A percentile compares a stretch with the other conserved stretches of the same genome.
These are phyloP conservation scores for Thermochaetoides thermophila DNA, from an alignment of 495 filamentous ascomycete species.

Conservation along the genomic window DNA sequence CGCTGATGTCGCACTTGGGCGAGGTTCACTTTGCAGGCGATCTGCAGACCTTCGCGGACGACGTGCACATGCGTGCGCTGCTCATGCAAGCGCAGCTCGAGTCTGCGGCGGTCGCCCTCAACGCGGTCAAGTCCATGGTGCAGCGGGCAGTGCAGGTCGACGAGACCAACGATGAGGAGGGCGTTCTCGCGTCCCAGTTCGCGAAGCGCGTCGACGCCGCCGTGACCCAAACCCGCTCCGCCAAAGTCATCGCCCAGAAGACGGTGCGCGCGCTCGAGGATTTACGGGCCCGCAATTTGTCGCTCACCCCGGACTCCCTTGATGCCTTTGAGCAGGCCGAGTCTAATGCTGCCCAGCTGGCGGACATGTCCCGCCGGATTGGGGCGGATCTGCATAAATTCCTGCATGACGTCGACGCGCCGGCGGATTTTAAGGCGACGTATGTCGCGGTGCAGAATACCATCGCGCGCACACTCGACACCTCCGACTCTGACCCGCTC, in stretches of 20 bases:
- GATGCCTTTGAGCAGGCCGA: conserved; percentile 44
- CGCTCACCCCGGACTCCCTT: conserved; percentile 44
- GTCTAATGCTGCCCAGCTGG: conserved; percentile 46
- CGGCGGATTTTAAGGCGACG: conserved; percentile 48
- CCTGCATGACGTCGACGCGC: conserved; percentile 60
- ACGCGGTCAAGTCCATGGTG: conserved; percentile 46
- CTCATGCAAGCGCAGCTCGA: conserved; percentile 74
- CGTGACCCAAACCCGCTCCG: conserved; percentile 59
- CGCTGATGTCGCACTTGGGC: conserved; percentile 70
- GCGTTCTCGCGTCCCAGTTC: conserved; percentile 53
- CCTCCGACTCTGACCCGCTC: conserved; percentile 46
- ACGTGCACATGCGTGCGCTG: conserved; percentile 55
- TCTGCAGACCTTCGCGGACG: conserved; percentile 64
- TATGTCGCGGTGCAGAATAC: conserved; percentile 49
- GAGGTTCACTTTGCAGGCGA: conserved; percentile 62
- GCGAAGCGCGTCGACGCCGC: conserved; percentile 56
- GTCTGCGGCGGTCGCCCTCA: conserved; percentile 52
- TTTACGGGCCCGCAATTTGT: conserved; percentile 59
- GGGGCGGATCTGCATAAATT: conserved; percentile 50
- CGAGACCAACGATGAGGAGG: conserved; percentile 32
- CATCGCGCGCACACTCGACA: conserved; percentile 32
- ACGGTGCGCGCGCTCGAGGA: conserved; percentile 64
- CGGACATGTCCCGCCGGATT: conserved; percentile 47
- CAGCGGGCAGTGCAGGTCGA: conserved; percentile 41
- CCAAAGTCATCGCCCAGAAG: conserved; percentile 75